These are phyloP conservation scores for Cordyceps pruinosa DNA, from an alignment of 2,329 filamentous ascomycete species.

Conservation along the genomic window DNA sequence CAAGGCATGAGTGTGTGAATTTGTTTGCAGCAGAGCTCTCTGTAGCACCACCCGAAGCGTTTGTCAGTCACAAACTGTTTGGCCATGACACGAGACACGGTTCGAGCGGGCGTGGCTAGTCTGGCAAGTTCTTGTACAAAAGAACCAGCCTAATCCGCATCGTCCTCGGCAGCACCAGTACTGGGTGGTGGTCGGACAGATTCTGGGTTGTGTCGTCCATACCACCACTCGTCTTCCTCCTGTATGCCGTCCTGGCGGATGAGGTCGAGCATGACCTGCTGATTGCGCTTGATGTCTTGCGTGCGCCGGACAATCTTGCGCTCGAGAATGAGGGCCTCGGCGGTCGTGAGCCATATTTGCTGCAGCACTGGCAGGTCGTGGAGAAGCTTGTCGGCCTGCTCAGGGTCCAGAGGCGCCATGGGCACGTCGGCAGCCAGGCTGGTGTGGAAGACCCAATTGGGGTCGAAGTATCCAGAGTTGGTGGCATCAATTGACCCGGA, in stretches of 20 bases:
- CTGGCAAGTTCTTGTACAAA: conserved; percentile 2
- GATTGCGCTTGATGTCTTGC: conserved; percentile 57
- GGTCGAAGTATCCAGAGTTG: conserved; percentile 23
- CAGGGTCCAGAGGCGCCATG: conserved; percentile 47
- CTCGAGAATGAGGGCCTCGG: conserved; percentile 55
- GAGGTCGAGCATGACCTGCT: conserved; percentile 55
- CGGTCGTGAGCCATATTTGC: conserved; percentile 56
- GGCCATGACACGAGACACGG: not conserved
- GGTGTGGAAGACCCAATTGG: conserved; percentile 48
- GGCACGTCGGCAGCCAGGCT: conserved; percentile 56
- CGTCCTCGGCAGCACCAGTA: conserved; percentile 47
- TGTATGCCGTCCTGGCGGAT: conserved; percentile 54
- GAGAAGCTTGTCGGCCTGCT: conserved; percentile 45
- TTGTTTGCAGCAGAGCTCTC: not conserved
- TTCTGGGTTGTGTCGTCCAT: conserved; percentile 46
- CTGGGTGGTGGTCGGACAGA: conserved; percentile 46
- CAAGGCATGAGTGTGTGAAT: not conserved
- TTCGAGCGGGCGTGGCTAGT: not conserved
- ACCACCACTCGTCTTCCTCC: conserved; percentile 57
- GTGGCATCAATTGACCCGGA: conserved; percentile 26
- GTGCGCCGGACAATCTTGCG: conserved; percentile 51
- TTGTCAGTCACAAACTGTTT: conserved; percentile 4
- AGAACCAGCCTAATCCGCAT: conserved; percentile 28
- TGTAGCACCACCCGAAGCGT: conserved; percentile 1
- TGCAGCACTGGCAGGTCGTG: conserved; percentile 51